These are phyloP conservation scores for Amylostereum areolatum DNA, from an alignment of 1,284 basidiomycete genomes.

Conservation along the genomic window DNA sequence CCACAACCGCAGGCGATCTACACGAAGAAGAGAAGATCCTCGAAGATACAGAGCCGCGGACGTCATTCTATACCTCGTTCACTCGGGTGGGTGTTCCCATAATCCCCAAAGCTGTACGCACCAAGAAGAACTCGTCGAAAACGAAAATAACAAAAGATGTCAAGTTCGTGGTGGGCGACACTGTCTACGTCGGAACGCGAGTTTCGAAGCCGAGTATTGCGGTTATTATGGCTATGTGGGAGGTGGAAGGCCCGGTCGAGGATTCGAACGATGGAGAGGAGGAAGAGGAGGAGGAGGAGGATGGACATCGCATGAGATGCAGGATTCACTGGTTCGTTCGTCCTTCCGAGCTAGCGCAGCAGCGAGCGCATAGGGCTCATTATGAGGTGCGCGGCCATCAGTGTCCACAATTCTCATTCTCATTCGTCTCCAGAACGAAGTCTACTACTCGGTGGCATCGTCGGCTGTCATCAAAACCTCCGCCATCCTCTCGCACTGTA, in stretches of 20 bases:
- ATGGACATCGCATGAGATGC: constrained; percentile 35
- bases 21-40: constrained; percentile 12
- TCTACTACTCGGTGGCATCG: constrained; percentile 55
- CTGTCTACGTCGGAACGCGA: constrained; percentile 55
- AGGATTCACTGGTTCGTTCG: constrained; percentile 69
- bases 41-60: constrained; percentile 13
- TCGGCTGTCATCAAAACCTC: constrained; percentile 42
- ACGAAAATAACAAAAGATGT: constrained; percentile 11
- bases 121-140: constrained; percentile 3
- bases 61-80: constrained; percentile 5
- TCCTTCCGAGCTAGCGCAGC: constrained; percentile 50
- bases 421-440: constrained; percentile 46
- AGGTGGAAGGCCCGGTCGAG: constrained; percentile 21
- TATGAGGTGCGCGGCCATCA: constrained; percentile 37
- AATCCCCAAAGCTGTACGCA: background rate
- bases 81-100: background rate
- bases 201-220: constrained; percentile 52
- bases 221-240: constrained; percentile 64
- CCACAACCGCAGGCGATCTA: constrained; percentile 15
- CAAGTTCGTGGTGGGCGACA: constrained; percentile 52
- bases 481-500: constrained; percentile 46
- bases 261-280: constrained; percentile 11
- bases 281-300: constrained; percentile 19
- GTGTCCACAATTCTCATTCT: constrained; percentile 5
- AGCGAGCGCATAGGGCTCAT: constrained; percentile 52